These are phyloP conservation scores for Leccinum broughii DNA, from an alignment of 768 basidiomycete species.

Conservation along the genomic window DNA sequence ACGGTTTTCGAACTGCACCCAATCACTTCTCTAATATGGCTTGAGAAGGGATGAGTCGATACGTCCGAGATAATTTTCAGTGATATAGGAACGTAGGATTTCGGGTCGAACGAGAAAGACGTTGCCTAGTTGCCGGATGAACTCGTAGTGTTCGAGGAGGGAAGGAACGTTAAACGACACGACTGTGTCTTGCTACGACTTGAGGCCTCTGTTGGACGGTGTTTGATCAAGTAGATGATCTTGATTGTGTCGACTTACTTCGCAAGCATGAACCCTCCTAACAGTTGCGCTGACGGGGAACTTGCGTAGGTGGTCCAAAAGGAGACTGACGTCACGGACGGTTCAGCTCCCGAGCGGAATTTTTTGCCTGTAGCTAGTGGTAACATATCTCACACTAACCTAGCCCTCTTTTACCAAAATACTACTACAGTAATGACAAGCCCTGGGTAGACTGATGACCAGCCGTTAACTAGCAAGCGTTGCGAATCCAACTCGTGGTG, in stretches of 20 bases:
- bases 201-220: constrained; percentile 71
- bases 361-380: not conserved
- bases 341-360: constrained; percentile 10
- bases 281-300: constrained; percentile 91
- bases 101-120: constrained; percentile 93
- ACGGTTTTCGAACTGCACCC: constrained; percentile 82
- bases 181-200: constrained; percentile 92
- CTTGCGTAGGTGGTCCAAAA: constrained; percentile 93
- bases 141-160: constrained; percentile 94
- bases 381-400: too few relatives aligned
- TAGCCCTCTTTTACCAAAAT: too few relatives aligned
- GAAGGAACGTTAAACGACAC: constrained; percentile 79
- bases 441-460: too few relatives aligned
- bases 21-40: constrained; percentile 92
- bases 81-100: constrained; percentile 92
- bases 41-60: constrained; percentile 85
- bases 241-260: constrained; percentile 61
- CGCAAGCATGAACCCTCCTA: constrained; percentile 93
- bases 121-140: constrained; percentile 95
- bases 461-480: too few relatives aligned
- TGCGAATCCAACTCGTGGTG: too few relatives aligned
- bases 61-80: constrained; percentile 88
- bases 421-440: too few relatives aligned
- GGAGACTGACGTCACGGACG: constrained; percentile 49
- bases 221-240: not conserved